Conservation (phyloP, 169 alveolate species). For the Plasmodium relictum region DNA sequence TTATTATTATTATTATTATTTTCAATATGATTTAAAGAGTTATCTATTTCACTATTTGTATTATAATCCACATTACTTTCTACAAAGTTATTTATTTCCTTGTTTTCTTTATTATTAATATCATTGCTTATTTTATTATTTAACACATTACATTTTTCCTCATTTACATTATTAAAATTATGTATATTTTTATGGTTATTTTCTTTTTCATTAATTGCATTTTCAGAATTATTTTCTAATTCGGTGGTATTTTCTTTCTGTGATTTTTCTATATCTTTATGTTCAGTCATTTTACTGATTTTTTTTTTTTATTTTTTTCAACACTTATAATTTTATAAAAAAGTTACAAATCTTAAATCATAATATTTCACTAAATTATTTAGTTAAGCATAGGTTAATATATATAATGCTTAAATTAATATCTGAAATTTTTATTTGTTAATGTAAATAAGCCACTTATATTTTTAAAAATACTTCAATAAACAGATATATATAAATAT, state of each 20-base stretch:
- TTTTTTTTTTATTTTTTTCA: background rate
- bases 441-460: too few species aligned
- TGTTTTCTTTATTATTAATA: background rate
- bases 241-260: background rate
- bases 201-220: background rate
- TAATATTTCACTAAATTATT: background rate
- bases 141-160: background rate
- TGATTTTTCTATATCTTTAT: background rate
- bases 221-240: background rate
- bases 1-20: background rate
- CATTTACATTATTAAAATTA: background rate
- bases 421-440: too few species aligned
- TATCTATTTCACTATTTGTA: background rate
- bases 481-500: too few species aligned
- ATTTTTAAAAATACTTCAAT: too few species aligned
- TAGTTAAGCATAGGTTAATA: background rate
- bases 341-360: background rate
- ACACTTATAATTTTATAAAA: background rate
- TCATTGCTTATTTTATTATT: background rate
- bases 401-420: too few species aligned
- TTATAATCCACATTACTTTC: conserved; percentile 10
- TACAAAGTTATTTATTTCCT: background rate
- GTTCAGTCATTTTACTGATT: background rate
- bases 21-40: background rate
- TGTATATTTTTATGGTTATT: background rate